These are phyloP conservation scores for Aureobasidium subglaciale DNA, from an alignment of 2,329 filamentous ascomycete species.

Conservation along the genomic window DNA sequence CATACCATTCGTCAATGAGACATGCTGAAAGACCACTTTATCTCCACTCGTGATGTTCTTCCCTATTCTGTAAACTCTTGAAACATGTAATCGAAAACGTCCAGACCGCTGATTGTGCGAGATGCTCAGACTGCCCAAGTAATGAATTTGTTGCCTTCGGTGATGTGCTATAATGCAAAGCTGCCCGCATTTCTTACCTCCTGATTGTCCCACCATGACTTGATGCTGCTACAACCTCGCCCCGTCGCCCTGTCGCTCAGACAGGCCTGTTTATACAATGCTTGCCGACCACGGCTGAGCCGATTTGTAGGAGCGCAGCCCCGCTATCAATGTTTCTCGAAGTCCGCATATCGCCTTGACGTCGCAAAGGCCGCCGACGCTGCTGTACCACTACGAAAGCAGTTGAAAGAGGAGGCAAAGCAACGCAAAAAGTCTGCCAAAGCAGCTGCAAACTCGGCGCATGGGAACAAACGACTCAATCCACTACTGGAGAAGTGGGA, in stretches of 20 bases:
- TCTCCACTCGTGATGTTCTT: background rate
- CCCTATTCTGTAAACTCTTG: background rate
- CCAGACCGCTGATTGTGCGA: background rate
- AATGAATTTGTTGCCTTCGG: background rate
- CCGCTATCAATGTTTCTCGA: background rate
- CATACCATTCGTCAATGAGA: constrained; percentile 17
- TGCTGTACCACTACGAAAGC: constrained; percentile 32
- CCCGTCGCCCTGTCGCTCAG: background rate
- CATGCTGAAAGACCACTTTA: constrained; percentile 13
- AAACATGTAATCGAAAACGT: too few relatives aligned
- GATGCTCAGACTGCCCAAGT: background rate
- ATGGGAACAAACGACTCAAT: constrained; percentile 15
- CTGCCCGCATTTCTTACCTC: background rate
- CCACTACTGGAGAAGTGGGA: constrained; percentile 61
- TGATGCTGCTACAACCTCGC: constrained; percentile 14
- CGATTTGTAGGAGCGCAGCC: too few relatives aligned
- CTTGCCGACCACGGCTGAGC: background rate
- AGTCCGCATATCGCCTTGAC: background rate
- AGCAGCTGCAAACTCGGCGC: constrained; percentile 18
- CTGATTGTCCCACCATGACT: constrained; percentile 9
- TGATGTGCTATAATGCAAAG: constrained; percentile 5
- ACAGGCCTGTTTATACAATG: constrained; percentile 1
- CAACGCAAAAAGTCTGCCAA: constrained; percentile 24
- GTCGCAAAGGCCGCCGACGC: constrained; percentile 9
- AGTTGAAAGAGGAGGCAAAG: constrained; percentile 36